phyloP scores from a whole-genome alignment of 2,329 filamentous ascomycete species.

The Penicillium italicum region DNA sequence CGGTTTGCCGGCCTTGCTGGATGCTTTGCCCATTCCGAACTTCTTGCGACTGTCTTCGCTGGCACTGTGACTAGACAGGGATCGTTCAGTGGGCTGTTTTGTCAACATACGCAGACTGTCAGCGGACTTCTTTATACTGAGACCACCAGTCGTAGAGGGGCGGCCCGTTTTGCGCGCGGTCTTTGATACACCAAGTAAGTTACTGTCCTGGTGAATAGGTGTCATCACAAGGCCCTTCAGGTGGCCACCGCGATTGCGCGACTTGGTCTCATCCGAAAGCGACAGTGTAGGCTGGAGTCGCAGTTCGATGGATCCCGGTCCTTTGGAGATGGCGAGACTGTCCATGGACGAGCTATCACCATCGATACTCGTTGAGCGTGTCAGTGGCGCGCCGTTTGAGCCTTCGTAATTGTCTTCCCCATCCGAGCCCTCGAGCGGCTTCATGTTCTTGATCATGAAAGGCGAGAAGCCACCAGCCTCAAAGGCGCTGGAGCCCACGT shows the following conservation, averaged over 20 bases:
- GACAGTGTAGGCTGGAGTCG: conserved; percentile 78
- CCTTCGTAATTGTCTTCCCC: conserved; percentile 44
- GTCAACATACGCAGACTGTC: conserved; percentile 41
- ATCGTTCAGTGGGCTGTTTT: conserved; percentile 37
- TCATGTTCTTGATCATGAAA: conserved; percentile 52
- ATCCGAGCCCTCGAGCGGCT: conserved; percentile 44
- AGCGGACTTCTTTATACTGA: conserved; percentile 41
- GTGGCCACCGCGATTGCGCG: conserved; percentile 32
- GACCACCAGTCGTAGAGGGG: conserved; percentile 29
- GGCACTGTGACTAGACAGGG: conserved; percentile 31
- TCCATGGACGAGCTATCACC: conserved; percentile 38
- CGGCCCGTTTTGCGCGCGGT: conserved; percentile 27
- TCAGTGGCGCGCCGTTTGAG: conserved; percentile 11
- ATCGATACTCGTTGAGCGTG: conserved; percentile 38
- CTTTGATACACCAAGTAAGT: conserved; percentile 21
- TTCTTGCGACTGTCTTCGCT: conserved; percentile 49
- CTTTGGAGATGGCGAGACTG: conserved; percentile 55
- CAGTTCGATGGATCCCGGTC: conserved; percentile 72
- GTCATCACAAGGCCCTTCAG: conserved; percentile 36
- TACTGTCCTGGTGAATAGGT: conserved; percentile 30
- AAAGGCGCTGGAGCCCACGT: conserved; percentile 58
- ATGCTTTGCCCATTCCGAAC: conserved; percentile 44
- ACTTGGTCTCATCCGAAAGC: conserved; percentile 42
- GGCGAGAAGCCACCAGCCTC: conserved; percentile 51
- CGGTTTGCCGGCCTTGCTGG: conserved; percentile 50